Evolutionary conservation across 2,329 filamentous ascomycete genomes (phyloP).

Genomic region (Paracoccidioides lutzii): DNA sequence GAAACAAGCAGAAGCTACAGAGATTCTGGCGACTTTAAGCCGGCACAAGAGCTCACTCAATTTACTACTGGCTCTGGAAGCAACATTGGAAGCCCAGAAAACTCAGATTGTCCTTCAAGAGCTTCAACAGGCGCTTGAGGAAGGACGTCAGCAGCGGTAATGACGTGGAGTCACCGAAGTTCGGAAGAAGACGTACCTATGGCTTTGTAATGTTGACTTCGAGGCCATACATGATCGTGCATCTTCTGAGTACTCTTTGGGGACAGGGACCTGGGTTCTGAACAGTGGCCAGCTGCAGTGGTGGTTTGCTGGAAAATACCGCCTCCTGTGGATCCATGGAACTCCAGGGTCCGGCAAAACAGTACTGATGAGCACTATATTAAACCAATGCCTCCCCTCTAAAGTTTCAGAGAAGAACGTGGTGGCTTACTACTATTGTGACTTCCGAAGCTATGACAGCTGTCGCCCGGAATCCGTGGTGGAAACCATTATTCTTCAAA

Average conservation of each 20-base stretch:
- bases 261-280: background rate
- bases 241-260: background rate
- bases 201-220: background rate
- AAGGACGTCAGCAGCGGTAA: background rate
- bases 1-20: background rate
- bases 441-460: slow-evolving; percentile 1
- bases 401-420: background rate
- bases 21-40: background rate
- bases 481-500: background rate
- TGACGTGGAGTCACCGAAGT: background rate
- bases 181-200: background rate
- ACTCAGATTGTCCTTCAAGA: slow-evolving; percentile 2
- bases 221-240: slow-evolving; percentile 2
- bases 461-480: slow-evolving; percentile 1
- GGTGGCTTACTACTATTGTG: slow-evolving; percentile 3
- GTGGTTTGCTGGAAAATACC: background rate
- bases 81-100: background rate
- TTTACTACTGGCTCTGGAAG: slow-evolving; percentile 1
- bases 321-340: slow-evolving; percentile 3
- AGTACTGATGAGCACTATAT: slow-evolving; percentile 1
- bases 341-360: slow-evolving; percentile 3
- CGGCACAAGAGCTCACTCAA: slow-evolving; percentile 1
- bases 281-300: background rate
- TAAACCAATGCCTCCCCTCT: slow-evolving; percentile 2
- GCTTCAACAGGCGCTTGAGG: background rate